Evolutionary conservation across 1,284 basidiomycete genomes (phyloP).

Genomic region (Cystobasidium slooffiae): DNA sequence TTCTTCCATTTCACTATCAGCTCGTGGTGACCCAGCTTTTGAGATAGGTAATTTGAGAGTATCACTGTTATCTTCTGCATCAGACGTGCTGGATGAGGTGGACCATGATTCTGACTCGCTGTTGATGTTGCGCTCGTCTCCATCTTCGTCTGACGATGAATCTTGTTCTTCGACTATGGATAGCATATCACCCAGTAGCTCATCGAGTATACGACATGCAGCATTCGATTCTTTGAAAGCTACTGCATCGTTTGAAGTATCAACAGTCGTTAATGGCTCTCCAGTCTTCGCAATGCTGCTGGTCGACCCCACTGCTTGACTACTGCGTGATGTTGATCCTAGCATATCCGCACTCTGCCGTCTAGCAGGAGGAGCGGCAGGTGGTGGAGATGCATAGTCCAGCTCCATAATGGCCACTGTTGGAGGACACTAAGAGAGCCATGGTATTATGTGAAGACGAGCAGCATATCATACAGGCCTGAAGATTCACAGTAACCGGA

Average conservation of each 20-base stretch:
- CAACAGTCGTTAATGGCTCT: not conserved
- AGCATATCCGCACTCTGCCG: no score
- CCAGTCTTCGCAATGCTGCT: not conserved
- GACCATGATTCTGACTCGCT: not conserved
- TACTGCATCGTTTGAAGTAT: not conserved
- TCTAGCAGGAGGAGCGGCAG: no score
- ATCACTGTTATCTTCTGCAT: not conserved
- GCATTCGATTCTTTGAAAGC: not conserved
- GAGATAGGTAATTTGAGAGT: not conserved
- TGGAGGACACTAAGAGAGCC: no score
- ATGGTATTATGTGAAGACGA: no score
- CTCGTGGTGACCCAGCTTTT: not conserved
- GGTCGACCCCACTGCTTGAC: no score
- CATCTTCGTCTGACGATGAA: not conserved
- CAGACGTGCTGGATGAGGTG: not conserved
- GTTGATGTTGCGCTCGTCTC: not conserved
- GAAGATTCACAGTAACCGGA: no score
- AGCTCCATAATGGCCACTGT: no score
- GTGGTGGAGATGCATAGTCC: no score
- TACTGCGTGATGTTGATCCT: no score
- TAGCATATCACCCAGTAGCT: constrained; percentile 36
- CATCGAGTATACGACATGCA: constrained; percentile 27
- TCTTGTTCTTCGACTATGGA: constrained; percentile 13
- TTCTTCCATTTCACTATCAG: constrained; percentile 24
- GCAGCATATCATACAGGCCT: no score